Evolutionary conservation across 176 grass and related monocot genomes (phyloP).

Genomic region (Oryza glaberrima): DNA sequence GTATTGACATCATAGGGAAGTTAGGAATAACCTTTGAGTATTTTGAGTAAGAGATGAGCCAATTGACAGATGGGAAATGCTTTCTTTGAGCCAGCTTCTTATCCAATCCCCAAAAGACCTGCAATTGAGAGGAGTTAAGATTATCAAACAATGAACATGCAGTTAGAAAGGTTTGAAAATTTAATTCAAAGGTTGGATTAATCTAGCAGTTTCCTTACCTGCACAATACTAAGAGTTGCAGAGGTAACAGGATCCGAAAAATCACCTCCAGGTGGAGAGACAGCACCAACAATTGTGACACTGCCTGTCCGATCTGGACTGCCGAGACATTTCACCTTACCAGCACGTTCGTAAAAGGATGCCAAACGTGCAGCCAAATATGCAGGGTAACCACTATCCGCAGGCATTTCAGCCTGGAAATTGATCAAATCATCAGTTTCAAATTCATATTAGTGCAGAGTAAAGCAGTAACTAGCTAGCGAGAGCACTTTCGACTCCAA

Average conservation of each 20-base stretch:
- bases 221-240: constrained; percentile 98
- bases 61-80: constrained; percentile 99
- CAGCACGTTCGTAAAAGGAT: constrained; percentile 98
- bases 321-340: constrained; percentile 97
- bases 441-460: constrained; percentile 1
- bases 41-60: constrained; percentile 99
- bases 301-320: constrained; percentile 90
- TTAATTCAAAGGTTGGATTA: constrained; percentile 6
- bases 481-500: constrained; percentile 2
- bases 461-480: constrained; percentile 16
- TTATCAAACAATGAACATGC: constrained; percentile 12
- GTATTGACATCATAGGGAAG: constrained; percentile 31
- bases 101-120: constrained; percentile 99
- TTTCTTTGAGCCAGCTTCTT: constrained; percentile 99
- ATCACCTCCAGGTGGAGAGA: constrained; percentile 98
- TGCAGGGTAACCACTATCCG: constrained; percentile 98
- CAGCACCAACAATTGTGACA: constrained; percentile 99
- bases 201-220: constrained; percentile 51
- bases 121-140: constrained; percentile 36
- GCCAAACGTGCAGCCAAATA: constrained; percentile 96
- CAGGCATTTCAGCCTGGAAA: constrained; percentile 98
- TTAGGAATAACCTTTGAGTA: constrained; percentile 77
- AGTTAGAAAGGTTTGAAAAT: not conserved
- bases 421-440: constrained; percentile 37
- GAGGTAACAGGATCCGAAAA: constrained; percentile 99